Conservation (phyloP, 345 rosid genomes). For the Moricandia arvensis region DNA sequence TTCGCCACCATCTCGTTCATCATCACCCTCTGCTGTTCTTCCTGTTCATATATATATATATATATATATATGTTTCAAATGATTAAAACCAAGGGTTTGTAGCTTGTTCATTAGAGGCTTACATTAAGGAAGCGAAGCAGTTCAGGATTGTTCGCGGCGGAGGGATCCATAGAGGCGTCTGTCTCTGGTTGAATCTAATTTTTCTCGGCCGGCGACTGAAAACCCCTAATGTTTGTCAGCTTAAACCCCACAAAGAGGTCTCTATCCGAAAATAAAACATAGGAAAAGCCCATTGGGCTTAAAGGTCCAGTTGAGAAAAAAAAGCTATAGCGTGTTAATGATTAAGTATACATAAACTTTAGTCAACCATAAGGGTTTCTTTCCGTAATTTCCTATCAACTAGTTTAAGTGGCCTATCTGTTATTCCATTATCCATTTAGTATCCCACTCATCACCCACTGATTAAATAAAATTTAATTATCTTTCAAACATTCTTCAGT, state of each 20-base stretch:
- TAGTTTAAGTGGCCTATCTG: neutral
- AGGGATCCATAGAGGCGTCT: neutral
- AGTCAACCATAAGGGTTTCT: neutral
- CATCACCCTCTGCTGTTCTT: neutral
- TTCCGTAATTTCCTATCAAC: neutral
- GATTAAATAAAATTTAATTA: neutral
- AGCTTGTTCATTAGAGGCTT: neutral
- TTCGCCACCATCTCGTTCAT: slow-evolving; percentile 52
- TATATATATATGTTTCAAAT: neutral
- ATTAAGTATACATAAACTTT: neutral
- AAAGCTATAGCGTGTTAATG: neutral
- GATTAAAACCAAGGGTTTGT: neutral
- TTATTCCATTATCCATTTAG: neutral
- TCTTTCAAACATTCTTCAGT: neutral
- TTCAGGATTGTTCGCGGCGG: neutral
- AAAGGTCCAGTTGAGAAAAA: neutral
- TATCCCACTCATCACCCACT: neutral
- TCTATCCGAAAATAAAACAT: neutral
- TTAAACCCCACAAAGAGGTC: neutral
- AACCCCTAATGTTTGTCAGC: neutral
- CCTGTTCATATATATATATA: neutral
- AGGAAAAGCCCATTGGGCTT: neutral
- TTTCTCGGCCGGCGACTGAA: neutral
- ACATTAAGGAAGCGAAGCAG: neutral
- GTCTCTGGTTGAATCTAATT: neutral